phyloP scores from a whole-genome alignment of 345 rosid species.

The Psidium guajava region DNA sequence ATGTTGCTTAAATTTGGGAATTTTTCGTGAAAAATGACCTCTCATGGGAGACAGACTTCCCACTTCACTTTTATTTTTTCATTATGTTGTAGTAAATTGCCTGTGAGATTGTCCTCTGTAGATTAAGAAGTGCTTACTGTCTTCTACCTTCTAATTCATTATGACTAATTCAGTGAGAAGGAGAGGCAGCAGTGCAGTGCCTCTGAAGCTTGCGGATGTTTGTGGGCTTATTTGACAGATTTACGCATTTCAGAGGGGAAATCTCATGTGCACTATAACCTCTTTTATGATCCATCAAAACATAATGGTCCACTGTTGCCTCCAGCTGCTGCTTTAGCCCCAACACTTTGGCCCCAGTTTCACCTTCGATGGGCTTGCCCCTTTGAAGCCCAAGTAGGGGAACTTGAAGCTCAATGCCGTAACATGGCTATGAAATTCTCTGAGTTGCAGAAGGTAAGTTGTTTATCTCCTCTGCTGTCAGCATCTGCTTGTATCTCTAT shows the following conservation, averaged over 20 bases:
- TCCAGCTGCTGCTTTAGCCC: constrained; percentile 97
- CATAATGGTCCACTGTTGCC: constrained; percentile 54
- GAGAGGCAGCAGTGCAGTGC: constrained; percentile 68
- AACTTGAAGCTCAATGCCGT: constrained; percentile 63
- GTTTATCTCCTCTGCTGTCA: not conserved
- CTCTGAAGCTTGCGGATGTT: constrained; percentile 66
- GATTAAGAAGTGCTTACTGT: not conserved
- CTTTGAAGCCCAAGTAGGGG: constrained; percentile 62
- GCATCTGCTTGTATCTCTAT: not conserved
- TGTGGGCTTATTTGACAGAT: constrained; percentile 85
- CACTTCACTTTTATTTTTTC: not conserved
- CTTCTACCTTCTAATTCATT: not conserved
- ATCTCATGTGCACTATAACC: constrained; percentile 70
- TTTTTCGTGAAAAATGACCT: not conserved
- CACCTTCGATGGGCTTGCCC: constrained; percentile 99
- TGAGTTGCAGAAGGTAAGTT: constrained; percentile 61
- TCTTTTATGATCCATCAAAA: constrained; percentile 58
- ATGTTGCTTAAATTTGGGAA: not conserved
- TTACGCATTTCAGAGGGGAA: constrained; percentile 47
- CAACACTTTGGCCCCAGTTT: constrained; percentile 93
- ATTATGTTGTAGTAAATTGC: not conserved
- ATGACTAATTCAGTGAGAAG: constrained; percentile 54
- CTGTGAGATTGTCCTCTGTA: not conserved
- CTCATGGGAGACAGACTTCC: not conserved
- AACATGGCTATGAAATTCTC: constrained; percentile 44